Evolutionary conservation across 768 basidiomycete genomes (phyloP).

Genomic region (Trametes sanguinea): DNA sequence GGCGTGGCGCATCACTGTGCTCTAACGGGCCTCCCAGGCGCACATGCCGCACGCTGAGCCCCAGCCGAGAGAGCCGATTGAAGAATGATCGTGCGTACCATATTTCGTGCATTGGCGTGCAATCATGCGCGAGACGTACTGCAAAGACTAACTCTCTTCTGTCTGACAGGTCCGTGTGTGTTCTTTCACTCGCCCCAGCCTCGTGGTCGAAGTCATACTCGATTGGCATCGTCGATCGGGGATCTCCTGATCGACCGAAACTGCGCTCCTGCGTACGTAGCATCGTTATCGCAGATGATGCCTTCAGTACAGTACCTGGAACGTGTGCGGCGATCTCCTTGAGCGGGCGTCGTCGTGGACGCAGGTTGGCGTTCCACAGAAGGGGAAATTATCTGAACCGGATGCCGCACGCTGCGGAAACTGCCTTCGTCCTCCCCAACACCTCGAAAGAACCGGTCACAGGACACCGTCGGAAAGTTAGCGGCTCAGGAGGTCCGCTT

Average conservation of each 20-base stretch:
- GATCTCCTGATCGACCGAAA: constrained; percentile 7
- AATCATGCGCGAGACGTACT: no score
- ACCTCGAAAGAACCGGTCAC: not conserved
- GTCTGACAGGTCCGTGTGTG: no score
- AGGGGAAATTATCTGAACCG: not conserved
- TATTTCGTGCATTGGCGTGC: no score
- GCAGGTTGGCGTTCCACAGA: not conserved
- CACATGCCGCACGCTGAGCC: no score
- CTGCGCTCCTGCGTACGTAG: not conserved
- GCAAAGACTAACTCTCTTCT: no score
- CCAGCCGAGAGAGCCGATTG: no score
- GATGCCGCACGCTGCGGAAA: not conserved
- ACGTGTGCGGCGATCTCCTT: constrained; percentile 13
- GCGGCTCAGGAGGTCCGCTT: not conserved
- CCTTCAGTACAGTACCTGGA: not conserved
- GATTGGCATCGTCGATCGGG: not conserved
- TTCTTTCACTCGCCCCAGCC: no score
- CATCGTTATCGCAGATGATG: not conserved
- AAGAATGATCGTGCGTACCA: no score
- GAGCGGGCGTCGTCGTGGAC: not conserved
- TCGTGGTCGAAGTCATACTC: no score
- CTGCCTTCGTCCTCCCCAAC: no score
- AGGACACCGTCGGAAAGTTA: constrained; percentile 1
- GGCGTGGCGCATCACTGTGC: not conserved
- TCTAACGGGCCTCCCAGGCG: no score